A percentile compares a stretch with the other conserved stretches of the same genome.
Evolutionary conservation across 2,329 filamentous ascomycete genomes (phyloP).

Genomic region (Fusarium sp.): DNA sequence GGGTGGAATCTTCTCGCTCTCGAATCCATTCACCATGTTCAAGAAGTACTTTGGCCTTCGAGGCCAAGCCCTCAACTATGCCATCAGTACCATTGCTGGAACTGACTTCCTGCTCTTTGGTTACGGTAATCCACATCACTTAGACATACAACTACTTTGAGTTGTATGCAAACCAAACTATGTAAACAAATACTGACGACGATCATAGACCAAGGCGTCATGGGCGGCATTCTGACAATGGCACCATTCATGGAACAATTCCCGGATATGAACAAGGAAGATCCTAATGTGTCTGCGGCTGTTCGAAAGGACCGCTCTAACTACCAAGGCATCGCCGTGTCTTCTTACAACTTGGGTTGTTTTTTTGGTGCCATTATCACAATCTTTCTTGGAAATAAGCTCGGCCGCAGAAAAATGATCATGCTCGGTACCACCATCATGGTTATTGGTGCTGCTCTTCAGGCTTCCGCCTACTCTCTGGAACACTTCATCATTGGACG

Average conservation of each 20-base stretch:
- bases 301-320: conserved; percentile 61
- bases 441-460: conserved; percentile 69
- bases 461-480: conserved; percentile 67
- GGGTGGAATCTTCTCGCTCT: background rate
- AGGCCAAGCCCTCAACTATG: conserved; percentile 75
- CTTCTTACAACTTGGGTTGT: conserved; percentile 71
- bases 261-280: conserved; percentile 62
- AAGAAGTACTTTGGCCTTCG: conserved; percentile 73
- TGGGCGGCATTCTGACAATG: conserved; percentile 80
- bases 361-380: conserved; percentile 74
- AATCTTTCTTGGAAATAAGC: conserved; percentile 73
- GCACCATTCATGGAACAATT: conserved; percentile 70
- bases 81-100: conserved; percentile 78
- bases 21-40: conserved; percentile 43
- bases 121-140: conserved; percentile 59
- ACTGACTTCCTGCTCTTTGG: conserved; percentile 77
- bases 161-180: background rate
- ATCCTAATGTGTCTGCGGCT: conserved; percentile 52
- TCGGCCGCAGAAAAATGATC: conserved; percentile 71
- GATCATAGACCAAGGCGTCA: conserved; percentile 77
- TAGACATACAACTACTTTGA: background rate
- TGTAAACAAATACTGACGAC: background rate
- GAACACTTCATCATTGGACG: conserved; percentile 70
- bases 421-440: conserved; percentile 71
- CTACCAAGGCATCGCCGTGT: conserved; percentile 67